These are phyloP conservation scores for Ustilago sp. DNA, from an alignment of 1,284 basidiomycete genomes.

Conservation along the genomic window DNA sequence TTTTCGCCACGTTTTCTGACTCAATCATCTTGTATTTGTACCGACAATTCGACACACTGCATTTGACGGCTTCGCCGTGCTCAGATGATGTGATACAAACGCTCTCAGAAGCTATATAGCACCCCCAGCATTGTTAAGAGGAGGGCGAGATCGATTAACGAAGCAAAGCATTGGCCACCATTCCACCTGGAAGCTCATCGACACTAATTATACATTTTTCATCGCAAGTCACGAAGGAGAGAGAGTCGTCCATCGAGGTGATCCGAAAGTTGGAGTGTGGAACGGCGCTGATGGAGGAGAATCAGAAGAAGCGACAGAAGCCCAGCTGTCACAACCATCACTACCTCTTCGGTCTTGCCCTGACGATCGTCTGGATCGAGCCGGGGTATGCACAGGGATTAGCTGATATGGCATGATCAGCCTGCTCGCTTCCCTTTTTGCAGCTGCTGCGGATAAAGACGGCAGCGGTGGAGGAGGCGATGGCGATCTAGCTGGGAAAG, in stretches of 20 bases:
- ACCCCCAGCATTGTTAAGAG: neutral
- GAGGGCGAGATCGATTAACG: neutral
- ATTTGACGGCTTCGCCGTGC: neutral
- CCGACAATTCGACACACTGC: conserved; percentile 13
- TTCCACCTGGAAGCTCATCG: neutral
- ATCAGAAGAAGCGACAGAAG: conserved; percentile 12
- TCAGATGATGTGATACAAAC: neutral
- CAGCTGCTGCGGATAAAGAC: neutral
- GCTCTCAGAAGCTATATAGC: neutral
- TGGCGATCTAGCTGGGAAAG: neutral
- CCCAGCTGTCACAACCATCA: conserved; percentile 25
- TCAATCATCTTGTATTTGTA: conserved; percentile 37
- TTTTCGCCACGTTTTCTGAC: neutral
- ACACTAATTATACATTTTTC: neutral
- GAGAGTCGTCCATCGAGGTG: conserved; percentile 19
- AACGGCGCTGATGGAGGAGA: conserved; percentile 19
- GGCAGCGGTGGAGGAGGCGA: conserved; percentile 30
- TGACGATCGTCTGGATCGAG: conserved; percentile 21
- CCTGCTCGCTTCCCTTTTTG: neutral
- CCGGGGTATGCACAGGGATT: conserved; percentile 19
- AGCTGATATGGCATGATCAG: conserved; percentile 1
- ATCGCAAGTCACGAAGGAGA: conserved; percentile 5
- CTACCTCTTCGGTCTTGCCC: neutral
- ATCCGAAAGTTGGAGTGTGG: conserved; percentile 38
- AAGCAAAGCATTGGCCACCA: neutral